Evolutionary conservation across 2,329 filamentous ascomycete genomes (phyloP).

Genomic region (Fusarium sp.): DNA sequence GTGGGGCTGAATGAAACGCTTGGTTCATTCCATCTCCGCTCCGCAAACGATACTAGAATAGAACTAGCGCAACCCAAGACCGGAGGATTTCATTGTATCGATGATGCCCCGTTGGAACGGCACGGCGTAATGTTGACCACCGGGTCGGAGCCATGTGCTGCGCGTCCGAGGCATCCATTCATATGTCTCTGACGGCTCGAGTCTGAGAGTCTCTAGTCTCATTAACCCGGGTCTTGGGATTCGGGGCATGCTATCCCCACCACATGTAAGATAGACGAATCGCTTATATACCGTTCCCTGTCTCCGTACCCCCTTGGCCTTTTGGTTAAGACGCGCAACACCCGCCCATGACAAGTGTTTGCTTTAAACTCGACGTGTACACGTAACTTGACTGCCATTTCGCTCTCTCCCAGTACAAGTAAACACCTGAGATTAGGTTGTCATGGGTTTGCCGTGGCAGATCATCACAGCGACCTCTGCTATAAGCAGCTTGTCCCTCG

Average conservation of each 20-base stretch:
- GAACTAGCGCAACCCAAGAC: conserved; percentile 23
- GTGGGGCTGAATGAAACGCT: conserved; percentile 1
- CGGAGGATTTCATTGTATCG: conserved; percentile 21
- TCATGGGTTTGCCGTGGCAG: conserved; percentile 43
- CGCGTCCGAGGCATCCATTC: conserved; percentile 11
- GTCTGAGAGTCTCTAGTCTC: conserved; percentile 17
- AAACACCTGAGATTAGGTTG: not conserved
- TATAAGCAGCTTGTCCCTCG: conserved; percentile 35
- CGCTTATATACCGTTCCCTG: conserved; percentile 39
- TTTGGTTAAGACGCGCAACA: conserved; percentile 26
- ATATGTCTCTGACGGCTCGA: conserved; percentile 35
- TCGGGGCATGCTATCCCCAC: conserved; percentile 29
- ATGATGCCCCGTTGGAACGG: conserved; percentile 39
- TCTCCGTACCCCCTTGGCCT: conserved; percentile 30
- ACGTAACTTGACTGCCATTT: not conserved
- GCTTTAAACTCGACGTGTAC: conserved; percentile 15
- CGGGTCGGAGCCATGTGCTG: conserved; percentile 19
- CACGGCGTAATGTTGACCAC: conserved; percentile 31
- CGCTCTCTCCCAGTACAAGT: not conserved
- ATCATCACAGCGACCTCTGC: conserved; percentile 43
- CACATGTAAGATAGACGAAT: conserved; percentile 34
- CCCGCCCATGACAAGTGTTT: conserved; percentile 7
- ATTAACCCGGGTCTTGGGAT: not conserved
- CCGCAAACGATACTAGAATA: conserved; percentile 29
- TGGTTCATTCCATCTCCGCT: not conserved